These are phyloP conservation scores for Neofusicoccum cordaticola DNA, from an alignment of 2,329 filamentous ascomycete genomes.

Conservation along the genomic window DNA sequence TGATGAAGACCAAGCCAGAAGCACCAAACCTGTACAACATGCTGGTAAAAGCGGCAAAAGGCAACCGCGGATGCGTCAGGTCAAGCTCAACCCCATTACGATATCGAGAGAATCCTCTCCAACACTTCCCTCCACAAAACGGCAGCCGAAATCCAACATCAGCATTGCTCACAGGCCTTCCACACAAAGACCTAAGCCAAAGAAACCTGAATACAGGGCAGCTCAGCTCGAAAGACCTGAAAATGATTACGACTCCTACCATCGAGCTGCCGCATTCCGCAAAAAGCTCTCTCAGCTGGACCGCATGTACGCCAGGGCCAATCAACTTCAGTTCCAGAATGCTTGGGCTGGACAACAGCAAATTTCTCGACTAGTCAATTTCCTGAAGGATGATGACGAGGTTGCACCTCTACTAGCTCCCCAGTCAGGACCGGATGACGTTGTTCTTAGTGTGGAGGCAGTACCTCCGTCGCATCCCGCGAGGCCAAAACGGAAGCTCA, in stretches of 20 bases:
- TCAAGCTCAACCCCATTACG: background rate
- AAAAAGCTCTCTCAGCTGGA: slow-evolving; percentile 30
- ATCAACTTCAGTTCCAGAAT: slow-evolving; percentile 7
- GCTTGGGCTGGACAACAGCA: slow-evolving; percentile 15
- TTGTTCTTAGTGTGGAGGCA: background rate
- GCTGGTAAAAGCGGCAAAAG: background rate
- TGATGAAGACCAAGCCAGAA: background rate
- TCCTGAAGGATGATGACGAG: slow-evolving; percentile 32
- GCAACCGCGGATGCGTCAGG: background rate
- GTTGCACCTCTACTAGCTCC: slow-evolving; percentile 18
- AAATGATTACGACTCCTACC: slow-evolving; percentile 31
- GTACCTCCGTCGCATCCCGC: background rate
- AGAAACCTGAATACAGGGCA: slow-evolving; percentile 25
- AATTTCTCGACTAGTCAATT: slow-evolving; percentile 33
- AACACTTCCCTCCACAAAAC: background rate
- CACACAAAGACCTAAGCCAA: background rate
- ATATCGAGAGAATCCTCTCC: background rate
- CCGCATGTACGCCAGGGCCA: slow-evolving; percentile 23
- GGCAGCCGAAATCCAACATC: background rate
- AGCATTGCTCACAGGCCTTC: background rate
- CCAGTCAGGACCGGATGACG: background rate
- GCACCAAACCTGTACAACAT: too few relatives aligned
- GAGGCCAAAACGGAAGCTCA: slow-evolving; percentile 25
- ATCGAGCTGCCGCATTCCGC: slow-evolving; percentile 39
- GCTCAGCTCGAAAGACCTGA: slow-evolving; percentile 46